Base-by-base conservation (phyloP, 768 basidiomycete species). In the Termitomyces sp. region DNA sequence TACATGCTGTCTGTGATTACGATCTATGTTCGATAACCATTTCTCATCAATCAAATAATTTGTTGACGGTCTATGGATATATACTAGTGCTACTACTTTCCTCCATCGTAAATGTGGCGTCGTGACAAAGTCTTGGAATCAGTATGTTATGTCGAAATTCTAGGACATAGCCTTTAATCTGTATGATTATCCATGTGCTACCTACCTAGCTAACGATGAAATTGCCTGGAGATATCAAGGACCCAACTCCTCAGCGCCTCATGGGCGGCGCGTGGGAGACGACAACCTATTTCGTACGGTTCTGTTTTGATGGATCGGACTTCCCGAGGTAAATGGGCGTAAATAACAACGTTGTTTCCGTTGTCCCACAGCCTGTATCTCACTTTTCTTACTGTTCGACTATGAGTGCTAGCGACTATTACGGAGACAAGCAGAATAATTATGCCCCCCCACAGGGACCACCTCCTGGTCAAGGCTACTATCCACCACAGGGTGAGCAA, bases 391-490 rank as follows among this genome's bases (percentile, higher is more conserved):
- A 36, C 62, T 51, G 59, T 60, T 16, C 56, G 61, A 63, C 57
- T 63, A 87, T 88, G 89, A 86, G 88, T 60, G 86, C 84, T 67
- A 83, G 85, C 72, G 88, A 90, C 64, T 92, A 88, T 65, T 90
- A 90, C 72, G 73, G 73, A 51, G 74, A 75, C 44, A 78, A 81
- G 59, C 77, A 77, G 61, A 73, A 77, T 42, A 81, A 81, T 42
- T 83, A 85, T 65, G 83, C 81, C 57, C 81, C 81, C 15, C 81
- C 81, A 10, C 73, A 73, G 51, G 73, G 72, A 33, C 74, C 75
- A 28, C 76, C 76, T 51, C 70, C 71, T 65, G 74, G 72, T 65
- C 61, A 58, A 66, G 59, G 52, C 24, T 42, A 60, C 54, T 59
- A 42, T 49, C 57, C 57, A 24, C 57, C 57, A 42, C 57, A 58